Percentiles rank a stretch among this genome's conserved stretches.
These are phyloP conservation scores for Vigna nakashimae DNA, from an alignment of 306 rosid genomes.

Conservation along the genomic window DNA sequence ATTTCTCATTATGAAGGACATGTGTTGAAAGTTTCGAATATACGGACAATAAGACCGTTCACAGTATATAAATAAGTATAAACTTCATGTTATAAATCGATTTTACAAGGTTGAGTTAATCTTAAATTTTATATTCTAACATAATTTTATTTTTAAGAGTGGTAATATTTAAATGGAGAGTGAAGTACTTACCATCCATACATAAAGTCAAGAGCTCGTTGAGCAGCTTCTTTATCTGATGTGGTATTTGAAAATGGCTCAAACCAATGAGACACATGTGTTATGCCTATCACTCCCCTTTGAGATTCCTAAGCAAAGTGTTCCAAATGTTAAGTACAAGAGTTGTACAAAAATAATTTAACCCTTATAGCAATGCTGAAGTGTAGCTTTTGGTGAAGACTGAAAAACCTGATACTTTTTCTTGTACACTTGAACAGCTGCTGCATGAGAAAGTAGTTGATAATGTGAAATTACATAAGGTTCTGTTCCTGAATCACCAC, in stretches of 20 bases:
- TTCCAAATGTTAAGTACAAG: neutral
- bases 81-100: no score
- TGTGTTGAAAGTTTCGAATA: no score
- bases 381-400: no score
- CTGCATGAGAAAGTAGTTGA: constrained; percentile 68
- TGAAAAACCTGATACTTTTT: constrained; percentile 47
- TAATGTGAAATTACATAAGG: constrained; percentile 68
- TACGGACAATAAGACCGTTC: fast-evolving
- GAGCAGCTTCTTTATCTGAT: constrained; percentile 50
- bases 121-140: no score
- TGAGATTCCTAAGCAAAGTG: constrained; percentile 48
- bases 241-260: constrained; percentile 49
- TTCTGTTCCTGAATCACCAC: constrained; percentile 64
- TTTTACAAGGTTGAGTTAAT: no score
- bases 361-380: no score
- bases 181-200: constrained; percentile 65
- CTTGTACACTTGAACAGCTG: constrained; percentile 56
- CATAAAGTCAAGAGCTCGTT: constrained; percentile 63
- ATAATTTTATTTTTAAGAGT: no score
- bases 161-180: neutral
- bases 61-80: no score
- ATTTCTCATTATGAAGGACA: no score
- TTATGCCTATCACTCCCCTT: constrained; percentile 67
- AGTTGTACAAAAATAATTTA: no score
- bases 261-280: constrained; percentile 52